Evolutionary conservation across 495 filamentous ascomycete species (phyloP), one percentile per base, ranked within the genome.

Genomic region (Massariosphaeria phaeospora): DNA sequence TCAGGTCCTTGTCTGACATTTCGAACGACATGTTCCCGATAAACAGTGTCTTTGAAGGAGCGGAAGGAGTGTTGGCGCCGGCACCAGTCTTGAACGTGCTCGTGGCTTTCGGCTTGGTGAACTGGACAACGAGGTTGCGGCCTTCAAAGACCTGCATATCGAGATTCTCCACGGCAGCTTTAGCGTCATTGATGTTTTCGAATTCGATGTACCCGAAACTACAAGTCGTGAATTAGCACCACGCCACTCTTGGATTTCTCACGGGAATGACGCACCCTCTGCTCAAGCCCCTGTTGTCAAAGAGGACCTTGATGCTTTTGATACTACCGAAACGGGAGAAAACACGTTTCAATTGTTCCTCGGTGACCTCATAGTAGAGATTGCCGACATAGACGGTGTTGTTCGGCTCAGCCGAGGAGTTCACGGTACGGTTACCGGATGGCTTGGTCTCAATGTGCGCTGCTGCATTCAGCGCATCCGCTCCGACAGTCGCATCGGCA

Each of bases 11-110:
- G 61, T 96, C 93, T 2, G 86, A 85, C 72, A 91, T 83, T 69
- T 96, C 87, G 62, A 86, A 96, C 30, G 87, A 79, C 66, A 98
- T 81, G 70, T 94, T 93, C 52, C 93, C 93, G 57, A 98, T 79
- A 70, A 84, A 96, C 29, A 98, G 75, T 4, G 83, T 86, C 46
- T 74, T 76, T 18, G 80, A 80, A 12, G 84, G 82, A 17, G 70
- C 57, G 30, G 67, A 73, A 31, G 57, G 21, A 2, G 18, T 20
- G 17, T 38, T n/a, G 0, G 7, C 34, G 42, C 55, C 20, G 29
- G 13, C n/a, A 17, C 30, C 27, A 10, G 17, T 6, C 1, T 18
- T 21, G 20, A n/a, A n/a, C 13, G 1, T n/a, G 33, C 13, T 17
- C 1, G 48, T 10, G 2, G 54, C 34, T 17, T 52, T 46, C 15